Evolutionary conservation across 208 protist species (phyloP).

Genomic region (Angomonas ambiguus): DNA sequence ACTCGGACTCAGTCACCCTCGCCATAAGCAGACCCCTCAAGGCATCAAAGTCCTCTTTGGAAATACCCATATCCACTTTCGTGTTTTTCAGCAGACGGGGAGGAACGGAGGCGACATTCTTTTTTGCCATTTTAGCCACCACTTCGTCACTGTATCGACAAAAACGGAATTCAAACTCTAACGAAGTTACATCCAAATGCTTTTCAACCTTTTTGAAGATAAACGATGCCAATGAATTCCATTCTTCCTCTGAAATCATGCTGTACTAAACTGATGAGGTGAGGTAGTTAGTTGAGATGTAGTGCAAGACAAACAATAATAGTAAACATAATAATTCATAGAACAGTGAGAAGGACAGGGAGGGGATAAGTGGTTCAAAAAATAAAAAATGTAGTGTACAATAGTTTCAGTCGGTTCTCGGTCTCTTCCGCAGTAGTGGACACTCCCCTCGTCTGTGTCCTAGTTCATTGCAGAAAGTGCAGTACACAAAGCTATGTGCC

Average conservation of each 20-base stretch:
- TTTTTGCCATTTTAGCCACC: not conserved
- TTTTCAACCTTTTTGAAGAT: not conserved
- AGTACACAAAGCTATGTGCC: slow-evolving; percentile 64
- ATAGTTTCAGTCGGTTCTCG: slow-evolving; percentile 16
- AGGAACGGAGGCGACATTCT: not conserved
- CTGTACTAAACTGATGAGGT: too few species aligned
- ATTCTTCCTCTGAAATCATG: not conserved
- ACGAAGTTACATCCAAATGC: not conserved
- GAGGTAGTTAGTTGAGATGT: too few species aligned
- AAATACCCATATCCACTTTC: slow-evolving; percentile 15
- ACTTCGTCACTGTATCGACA: not conserved
- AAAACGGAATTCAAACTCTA: not conserved
- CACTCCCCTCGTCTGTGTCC: slow-evolving; percentile 72
- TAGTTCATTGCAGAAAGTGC: slow-evolving; percentile 78
- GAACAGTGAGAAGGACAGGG: too few species aligned
- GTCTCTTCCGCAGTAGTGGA: slow-evolving; percentile 62
- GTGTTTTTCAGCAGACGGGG: not conserved
- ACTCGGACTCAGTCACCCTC: not conserved
- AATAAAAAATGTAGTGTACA: not conserved
- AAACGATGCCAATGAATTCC: not conserved
- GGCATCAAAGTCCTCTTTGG: slow-evolving; percentile 28
- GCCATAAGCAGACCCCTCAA: slow-evolving; percentile 2
- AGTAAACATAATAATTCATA: too few species aligned
- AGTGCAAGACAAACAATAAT: too few species aligned
- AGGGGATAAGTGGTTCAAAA: too few species aligned